Evolutionary conservation across 2,329 filamentous ascomycete species (phyloP).

Genomic region (Trichothecium roseum): DNA sequence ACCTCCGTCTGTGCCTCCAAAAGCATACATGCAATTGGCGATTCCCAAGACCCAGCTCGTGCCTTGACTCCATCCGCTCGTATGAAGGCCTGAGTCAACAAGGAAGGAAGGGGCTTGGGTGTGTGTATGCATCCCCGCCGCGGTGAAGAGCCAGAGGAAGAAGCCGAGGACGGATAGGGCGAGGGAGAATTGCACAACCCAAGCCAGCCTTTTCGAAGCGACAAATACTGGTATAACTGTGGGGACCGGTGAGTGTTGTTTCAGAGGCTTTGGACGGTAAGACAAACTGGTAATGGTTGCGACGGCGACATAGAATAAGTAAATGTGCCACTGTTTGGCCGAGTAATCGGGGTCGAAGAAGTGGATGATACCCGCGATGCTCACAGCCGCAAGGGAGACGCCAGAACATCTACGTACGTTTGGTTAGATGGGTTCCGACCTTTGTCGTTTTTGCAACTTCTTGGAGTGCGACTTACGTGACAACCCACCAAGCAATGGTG

Average conservation of each 20-base stretch:
- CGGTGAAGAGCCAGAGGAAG: constrained; percentile 1
- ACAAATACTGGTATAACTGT: constrained; percentile 10
- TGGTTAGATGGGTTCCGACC: too few species aligned
- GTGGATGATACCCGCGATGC: constrained; percentile 9
- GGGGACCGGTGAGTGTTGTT: neutral
- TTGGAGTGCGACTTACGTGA: constrained; percentile 3
- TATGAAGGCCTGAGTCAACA: neutral
- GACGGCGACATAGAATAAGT: constrained; percentile 8
- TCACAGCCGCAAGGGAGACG: constrained; percentile 9
- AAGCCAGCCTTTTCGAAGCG: constrained; percentile 9
- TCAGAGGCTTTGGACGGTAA: neutral
- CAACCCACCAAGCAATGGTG: constrained; percentile 10
- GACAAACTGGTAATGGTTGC: constrained; percentile 8
- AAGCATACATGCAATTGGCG: constrained; percentile 10
- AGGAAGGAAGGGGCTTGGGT: too few species aligned
- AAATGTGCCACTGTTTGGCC: constrained; percentile 9
- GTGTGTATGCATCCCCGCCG: too few species aligned
- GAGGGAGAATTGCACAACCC: constrained; percentile 8
- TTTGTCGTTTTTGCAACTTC: too few species aligned
- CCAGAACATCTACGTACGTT: constrained; percentile 9
- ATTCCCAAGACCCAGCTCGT: constrained; percentile 9
- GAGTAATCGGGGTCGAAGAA: constrained; percentile 7
- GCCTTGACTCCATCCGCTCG: constrained; percentile 8
- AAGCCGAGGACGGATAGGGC: constrained; percentile 7
- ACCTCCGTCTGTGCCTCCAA: constrained; percentile 6